These are phyloP conservation scores for Citrus sinensis DNA, from an alignment of 345 rosid genomes.

Conservation along the genomic window DVS_A1.0 CM039164.1:9232501-9233000, in stretches of 20 bases:
- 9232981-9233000: constrained; percentile 46
- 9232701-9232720: neutral
- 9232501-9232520: constrained; percentile 55
- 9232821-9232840: neutral
- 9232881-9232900: constrained; percentile 38
- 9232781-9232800: neutral
- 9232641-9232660: neutral
- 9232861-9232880: constrained; percentile 4
- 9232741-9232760: neutral
- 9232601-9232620: neutral
- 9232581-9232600: neutral
- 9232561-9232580: constrained; percentile 3
- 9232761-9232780: neutral
- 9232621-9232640: neutral
- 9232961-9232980: constrained; percentile 54
- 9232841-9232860: neutral
- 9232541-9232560: neutral
- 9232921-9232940: constrained; percentile 43
- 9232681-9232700: neutral
- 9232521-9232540: constrained; percentile 60
- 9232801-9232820: neutral
- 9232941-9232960: constrained; percentile 51
- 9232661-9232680: neutral
- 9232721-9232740: neutral
- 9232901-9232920: constrained; percentile 40